Conservation (phyloP, 1,139 yeast species). For the Candida labiduridarum region DNA sequence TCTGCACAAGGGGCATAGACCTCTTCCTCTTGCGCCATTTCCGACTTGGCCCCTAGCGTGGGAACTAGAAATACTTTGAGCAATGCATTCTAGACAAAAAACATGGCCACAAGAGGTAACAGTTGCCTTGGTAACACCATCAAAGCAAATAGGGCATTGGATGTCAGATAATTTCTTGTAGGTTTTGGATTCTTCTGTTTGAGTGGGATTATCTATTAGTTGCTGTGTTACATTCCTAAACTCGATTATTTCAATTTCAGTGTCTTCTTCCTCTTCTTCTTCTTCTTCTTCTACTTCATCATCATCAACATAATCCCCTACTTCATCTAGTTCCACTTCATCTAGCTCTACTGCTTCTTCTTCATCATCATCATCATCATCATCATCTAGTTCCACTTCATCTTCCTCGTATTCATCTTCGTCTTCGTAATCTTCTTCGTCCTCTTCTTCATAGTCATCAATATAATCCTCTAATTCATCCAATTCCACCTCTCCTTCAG, state of each 20-base stretch:
- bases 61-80: conserved; percentile 44
- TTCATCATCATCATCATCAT: no score
- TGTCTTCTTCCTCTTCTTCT: conserved; percentile 33
- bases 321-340: no score
- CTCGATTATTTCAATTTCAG: conserved; percentile 43
- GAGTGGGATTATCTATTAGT: conserved; percentile 33
- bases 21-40: conserved; percentile 39
- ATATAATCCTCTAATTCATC: no score
- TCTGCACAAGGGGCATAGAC: conserved; percentile 50
- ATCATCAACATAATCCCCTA: no score
- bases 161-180: conserved; percentile 39
- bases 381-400: no score
- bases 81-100: conserved; percentile 48
- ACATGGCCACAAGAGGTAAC: conserved; percentile 50
- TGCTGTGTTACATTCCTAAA: conserved; percentile 39
- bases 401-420: no score
- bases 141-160: conserved; percentile 52
- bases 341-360: no score
- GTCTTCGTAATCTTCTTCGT: no score
- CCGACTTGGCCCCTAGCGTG: conserved; percentile 45
- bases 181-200: conserved; percentile 16
- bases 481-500: no score
- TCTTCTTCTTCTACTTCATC: conserved; percentile 10
- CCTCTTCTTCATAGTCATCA: no score
- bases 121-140: conserved; percentile 42